These are phyloP conservation scores for Coemansia reversa DNA, from an alignment of 192 early-diverging fungal species.

Conservation along the genomic window DNA sequence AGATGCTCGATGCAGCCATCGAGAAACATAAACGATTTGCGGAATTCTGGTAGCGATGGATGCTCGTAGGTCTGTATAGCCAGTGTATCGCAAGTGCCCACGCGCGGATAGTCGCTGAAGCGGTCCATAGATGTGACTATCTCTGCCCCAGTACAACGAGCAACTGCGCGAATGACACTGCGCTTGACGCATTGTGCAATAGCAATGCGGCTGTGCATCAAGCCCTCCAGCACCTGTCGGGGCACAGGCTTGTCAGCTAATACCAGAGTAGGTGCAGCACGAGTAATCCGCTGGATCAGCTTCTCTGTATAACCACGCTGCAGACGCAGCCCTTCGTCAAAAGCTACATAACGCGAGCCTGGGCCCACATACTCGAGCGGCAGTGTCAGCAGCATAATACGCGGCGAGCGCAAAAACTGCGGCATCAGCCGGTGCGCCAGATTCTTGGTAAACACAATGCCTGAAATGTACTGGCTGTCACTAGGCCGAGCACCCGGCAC, in stretches of 20 bases:
- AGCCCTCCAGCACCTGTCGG: constrained; percentile 77
- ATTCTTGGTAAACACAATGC: constrained; percentile 92
- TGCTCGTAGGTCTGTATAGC: constrained; percentile 81
- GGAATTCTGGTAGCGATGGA: constrained; percentile 70
- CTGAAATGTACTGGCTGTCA: constrained; percentile 83
- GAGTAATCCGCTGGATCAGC: constrained; percentile 75
- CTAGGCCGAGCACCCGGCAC: constrained; percentile 80
- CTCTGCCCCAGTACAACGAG: constrained; percentile 81
- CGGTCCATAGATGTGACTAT: constrained; percentile 83
- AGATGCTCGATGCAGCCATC: constrained; percentile 77
- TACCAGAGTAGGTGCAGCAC: constrained; percentile 74
- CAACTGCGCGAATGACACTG: constrained; percentile 80
- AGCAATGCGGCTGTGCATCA: constrained; percentile 75
- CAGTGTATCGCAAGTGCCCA: constrained; percentile 78
- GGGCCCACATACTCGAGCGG: constrained; percentile 64
- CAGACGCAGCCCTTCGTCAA: constrained; percentile 80
- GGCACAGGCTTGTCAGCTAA: constrained; percentile 81
- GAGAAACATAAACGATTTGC: constrained; percentile 87
- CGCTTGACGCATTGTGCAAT: constrained; percentile 86
- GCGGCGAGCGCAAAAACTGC: constrained; percentile 62
- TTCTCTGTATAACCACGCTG: constrained; percentile 81
- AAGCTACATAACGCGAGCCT: constrained; percentile 75
- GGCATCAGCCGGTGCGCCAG: constrained; percentile 91
- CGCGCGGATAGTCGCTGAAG: constrained; percentile 65
- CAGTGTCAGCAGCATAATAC: constrained; percentile 84